Base-by-base conservation (phyloP, 805 yeast genomes). In the Pichia nakasei region DNA sequence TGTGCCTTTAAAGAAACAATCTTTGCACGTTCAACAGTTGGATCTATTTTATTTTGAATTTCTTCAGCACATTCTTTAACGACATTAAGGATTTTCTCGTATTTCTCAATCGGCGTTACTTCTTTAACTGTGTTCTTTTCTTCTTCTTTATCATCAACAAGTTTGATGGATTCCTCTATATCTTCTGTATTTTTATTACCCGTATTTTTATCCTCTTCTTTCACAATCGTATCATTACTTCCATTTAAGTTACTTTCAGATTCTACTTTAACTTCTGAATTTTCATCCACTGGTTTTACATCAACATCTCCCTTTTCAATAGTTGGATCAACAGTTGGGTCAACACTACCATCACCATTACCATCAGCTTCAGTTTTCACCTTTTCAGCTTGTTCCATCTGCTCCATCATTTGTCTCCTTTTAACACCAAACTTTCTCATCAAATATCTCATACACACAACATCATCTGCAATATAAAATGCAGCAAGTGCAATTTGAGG, bases 401-500 rank as follows among this genome's bases (percentile, higher is more conserved):
- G 52, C 17, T 49, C 55, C 7, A 49, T 45, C 18, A 52, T 47
- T 26, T 49, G 57, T 51, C 51, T 55, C 53, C 43, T 51, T 47
- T 52, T 57, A 20, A 53, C 47, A 38, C 70, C 67, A 51, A 81
- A 81, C 59, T 84, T 85, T 51, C 73, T 69, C 50, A 73, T 72
- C 50, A 91, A 63, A 62, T 89, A 89, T 49, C 77, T 70, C 43
- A 76, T 76, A 2, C 84, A 75, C 33, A 85, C 63, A 21, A 72
- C 75, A 49, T 72, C 77, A 61, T 87, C 85, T 13, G 72, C 76
- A 43, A 73, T 70, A 64, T 82, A 76, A 57, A 89, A 69, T 15
- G 93, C 86, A 0, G 96, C 93, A 42, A 93, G 67, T 1, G 97
- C 96, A 26, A 93, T 85, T 57, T 93, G 98, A 1, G 97, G 96